Evolutionary conservation across 2,329 filamentous ascomycete genomes (phyloP), one percentile per base, ranked within the genome.

Genomic region (Aureobasidium uvarum): DNA sequence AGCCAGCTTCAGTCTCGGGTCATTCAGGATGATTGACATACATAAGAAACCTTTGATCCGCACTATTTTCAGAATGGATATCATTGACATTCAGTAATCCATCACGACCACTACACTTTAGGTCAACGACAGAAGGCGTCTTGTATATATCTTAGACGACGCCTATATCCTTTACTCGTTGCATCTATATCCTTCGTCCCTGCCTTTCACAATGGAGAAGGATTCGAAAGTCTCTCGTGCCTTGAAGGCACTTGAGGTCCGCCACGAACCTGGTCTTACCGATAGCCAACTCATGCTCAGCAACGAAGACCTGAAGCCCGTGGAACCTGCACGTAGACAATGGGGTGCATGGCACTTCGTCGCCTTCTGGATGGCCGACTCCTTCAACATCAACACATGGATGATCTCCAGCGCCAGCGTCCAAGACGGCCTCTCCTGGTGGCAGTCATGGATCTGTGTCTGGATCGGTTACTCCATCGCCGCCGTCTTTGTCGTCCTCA

Each of bases 301-400:
- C 70, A 96, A 96, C 76, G 79, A 91, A 18, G 64, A 73, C 66
- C 62, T 72, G 56, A 72, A 74, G 66, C 76, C 86, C 72, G 91
- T 97, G 56, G 92, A 96, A 74, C 87, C 86, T 18, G 86, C 85
- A 69, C 86, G 91, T 66, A 86, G 93, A 65, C 86, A 91, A 84
- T 97, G 93, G 92, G 87, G 88, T 23, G 80, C 89, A 38, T 92
- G 90, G 86, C 96, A 96, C 77, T 96, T 92, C 74, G 89, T 96
- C 51, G 90, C 86, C 7, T 75, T 95, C 75, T 94, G 91, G 91
- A 84, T 94, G 72, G 89, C 90, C 38, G 90, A 94, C 77, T 89
- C 86, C 0, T 92, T 93, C 79, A 94, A 94, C 76, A 91, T 95
- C 81, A 73, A 70, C 65, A 71, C 70, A 58, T 70, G 67, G 66